phyloP scores from a whole-genome alignment of 768 basidiomycete species.

The Pholiota conissans region DNA sequence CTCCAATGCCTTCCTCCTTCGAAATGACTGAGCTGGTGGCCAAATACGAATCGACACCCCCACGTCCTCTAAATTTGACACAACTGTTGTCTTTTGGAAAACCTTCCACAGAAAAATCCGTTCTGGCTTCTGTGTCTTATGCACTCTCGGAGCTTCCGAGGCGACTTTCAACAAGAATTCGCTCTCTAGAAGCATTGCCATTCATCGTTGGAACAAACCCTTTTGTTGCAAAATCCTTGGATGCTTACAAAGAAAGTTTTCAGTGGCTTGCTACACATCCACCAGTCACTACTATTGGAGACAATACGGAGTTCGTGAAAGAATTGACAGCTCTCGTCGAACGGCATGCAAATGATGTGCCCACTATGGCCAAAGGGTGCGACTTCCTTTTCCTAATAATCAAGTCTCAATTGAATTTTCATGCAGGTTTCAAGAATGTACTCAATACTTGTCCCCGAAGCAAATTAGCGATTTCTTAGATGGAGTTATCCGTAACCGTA shows the following conservation, averaged over 20 bases:
- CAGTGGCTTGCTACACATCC: conserved; percentile 67
- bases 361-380: conserved; percentile 87
- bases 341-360: conserved; percentile 84
- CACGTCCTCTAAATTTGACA: conserved; percentile 70
- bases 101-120: conserved; percentile 68
- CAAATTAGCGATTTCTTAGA: conserved; percentile 82
- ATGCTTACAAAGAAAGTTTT: conserved; percentile 71
- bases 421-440: conserved; percentile 80
- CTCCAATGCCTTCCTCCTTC: conserved; percentile 44
- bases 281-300: conserved; percentile 60
- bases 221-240: conserved; percentile 71
- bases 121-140: conserved; percentile 74
- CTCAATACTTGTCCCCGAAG: conserved; percentile 79
- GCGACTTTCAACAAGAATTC: conserved; percentile 72
- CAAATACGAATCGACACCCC: conserved; percentile 60
- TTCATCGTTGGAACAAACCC: conserved; percentile 92
- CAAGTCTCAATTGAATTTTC: not conserved
- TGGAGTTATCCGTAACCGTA: conserved; percentile 81
- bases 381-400: conserved; percentile 9
- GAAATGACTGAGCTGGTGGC: conserved; percentile 62
- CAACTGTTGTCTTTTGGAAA: conserved; percentile 75
- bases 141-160: conserved; percentile 77
- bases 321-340: conserved; percentile 72
- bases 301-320: conserved; percentile 69
- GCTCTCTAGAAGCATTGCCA: conserved; percentile 72